Conservation (phyloP, 2,329 filamentous ascomycete genomes). For the Clonostachys rosea region DNA sequence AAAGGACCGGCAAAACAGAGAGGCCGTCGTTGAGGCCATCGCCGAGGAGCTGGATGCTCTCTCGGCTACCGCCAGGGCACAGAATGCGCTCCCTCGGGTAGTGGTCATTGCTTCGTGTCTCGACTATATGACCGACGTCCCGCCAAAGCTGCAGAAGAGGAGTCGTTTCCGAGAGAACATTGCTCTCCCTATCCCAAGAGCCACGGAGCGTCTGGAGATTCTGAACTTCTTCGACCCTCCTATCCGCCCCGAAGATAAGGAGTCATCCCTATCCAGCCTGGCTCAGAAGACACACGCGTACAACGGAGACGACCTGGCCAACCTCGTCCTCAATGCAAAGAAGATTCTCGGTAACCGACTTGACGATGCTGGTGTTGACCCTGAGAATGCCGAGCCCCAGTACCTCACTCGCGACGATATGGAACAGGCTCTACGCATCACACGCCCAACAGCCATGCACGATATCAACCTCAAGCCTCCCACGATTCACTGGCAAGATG, state of each 20-base stretch:
- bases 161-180: constrained; percentile 65
- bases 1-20: constrained; percentile 48
- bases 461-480: constrained; percentile 87
- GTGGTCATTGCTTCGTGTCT: constrained; percentile 70
- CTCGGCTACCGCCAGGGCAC: constrained; percentile 26
- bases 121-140: constrained; percentile 69
- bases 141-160: constrained; percentile 59
- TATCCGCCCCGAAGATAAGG: constrained; percentile 39
- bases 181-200: constrained; percentile 73
- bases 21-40: constrained; percentile 44
- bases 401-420: constrained; percentile 46
- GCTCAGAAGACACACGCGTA: constrained; percentile 82
- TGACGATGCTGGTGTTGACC: constrained; percentile 9
- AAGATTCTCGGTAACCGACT: constrained; percentile 16
- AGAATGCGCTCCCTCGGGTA: constrained; percentile 46
- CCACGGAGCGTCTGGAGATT: constrained; percentile 67
- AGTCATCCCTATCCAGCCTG: constrained; percentile 52
- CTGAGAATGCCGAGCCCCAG: constrained; percentile 5
- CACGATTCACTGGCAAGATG: constrained; percentile 79
- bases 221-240: constrained; percentile 53
- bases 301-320: constrained; percentile 72
- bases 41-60: constrained; percentile 53
- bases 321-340: constrained; percentile 42
- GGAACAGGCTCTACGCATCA: constrained; percentile 58
- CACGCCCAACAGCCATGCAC: constrained; percentile 82